Evolutionary conservation across 1,139 yeast species (phyloP).

Genomic region (Yamadazyma membranifaciens): DNA sequence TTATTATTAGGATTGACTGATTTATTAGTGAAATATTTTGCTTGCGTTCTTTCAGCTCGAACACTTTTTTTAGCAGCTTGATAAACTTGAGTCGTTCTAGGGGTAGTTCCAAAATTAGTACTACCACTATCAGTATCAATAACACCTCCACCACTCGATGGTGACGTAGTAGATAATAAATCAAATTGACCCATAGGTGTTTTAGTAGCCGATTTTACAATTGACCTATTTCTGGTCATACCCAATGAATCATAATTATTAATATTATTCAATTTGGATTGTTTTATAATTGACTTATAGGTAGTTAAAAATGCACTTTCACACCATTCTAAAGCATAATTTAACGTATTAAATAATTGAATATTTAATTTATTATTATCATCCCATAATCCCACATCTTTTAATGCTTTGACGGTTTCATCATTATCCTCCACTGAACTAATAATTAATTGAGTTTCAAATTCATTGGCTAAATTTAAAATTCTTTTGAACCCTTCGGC

Average conservation of each 20-base stretch:
- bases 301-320: slow-evolving; percentile 83
- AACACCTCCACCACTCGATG: neutral
- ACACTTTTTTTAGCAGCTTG: slow-evolving; percentile 62
- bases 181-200: slow-evolving; percentile 14
- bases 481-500: slow-evolving; percentile 94
- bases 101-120: slow-evolving; percentile 36
- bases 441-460: slow-evolving; percentile 68
- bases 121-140: neutral
- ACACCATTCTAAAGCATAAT: slow-evolving; percentile 94
- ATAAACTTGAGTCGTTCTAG: slow-evolving; percentile 59
- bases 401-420: slow-evolving; percentile 58
- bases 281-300: slow-evolving; percentile 42
- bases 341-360: slow-evolving; percentile 69
- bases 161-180: neutral
- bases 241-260: slow-evolving; percentile 16
- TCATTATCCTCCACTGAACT: slow-evolving; percentile 72
- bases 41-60: slow-evolving; percentile 39
- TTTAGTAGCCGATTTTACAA: slow-evolving; percentile 12
- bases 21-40: slow-evolving; percentile 23
- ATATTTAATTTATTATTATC: slow-evolving; percentile 40
- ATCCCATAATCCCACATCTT: slow-evolving; percentile 73
- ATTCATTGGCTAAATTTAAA: slow-evolving; percentile 70
- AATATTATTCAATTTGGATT: slow-evolving; percentile 17
- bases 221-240: slow-evolving; percentile 16
- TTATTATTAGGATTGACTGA: slow-evolving; percentile 7